Evolutionary conservation across 192 early-diverging fungal species (phyloP), one percentile per base, ranked within the genome.

Genomic region (Entomortierella chlamydospora): DNA sequence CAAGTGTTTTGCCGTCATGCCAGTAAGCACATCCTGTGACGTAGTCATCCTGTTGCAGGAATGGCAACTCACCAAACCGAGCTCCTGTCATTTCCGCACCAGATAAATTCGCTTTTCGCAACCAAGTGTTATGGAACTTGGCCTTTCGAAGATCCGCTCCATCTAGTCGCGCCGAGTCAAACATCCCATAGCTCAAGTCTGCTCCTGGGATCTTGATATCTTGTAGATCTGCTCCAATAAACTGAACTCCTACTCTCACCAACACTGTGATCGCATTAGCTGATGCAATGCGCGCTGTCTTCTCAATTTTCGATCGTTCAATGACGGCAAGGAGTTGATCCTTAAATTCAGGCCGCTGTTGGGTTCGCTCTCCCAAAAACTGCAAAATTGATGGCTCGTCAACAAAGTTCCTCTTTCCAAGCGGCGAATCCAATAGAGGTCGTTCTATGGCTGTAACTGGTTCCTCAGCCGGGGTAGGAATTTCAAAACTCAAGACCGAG

Each of bases 281-380:
- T 41, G 57, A 33, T 42, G 57, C 57, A 15, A 18, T 59, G 37
- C 57, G 33, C 37, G 20, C 20, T 7, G 13, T 25, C 39, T 59
- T 41, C 34, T 42, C 39, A 1, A 22, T 42, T 42, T 59, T 59
- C 34, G 57, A 59, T 22, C n/a, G 2, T 31, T 59, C 57, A 59
- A 59, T 59, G 22, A 45, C 15, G 15, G 59, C 59, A 13, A 61
- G 34, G 22, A 61, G 59, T 37, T 47, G 41, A 17, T 45, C 25
- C 59, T 61, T 61, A 41, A 61, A 61, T 22, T 28, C 20, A 29
- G 59, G 59, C 9, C 45, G 39, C 45, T 61, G 59, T 13, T 61
- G 59, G 9, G n/a, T 41, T 12, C 59, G 59, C 9, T 61, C 59
- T 22, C 13, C 39, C 42, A 61, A 61, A 26, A 61, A 61, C 8